Conservation (phyloP, 2,329 filamentous ascomycete species). For the Grosmannia huntii region DNA sequence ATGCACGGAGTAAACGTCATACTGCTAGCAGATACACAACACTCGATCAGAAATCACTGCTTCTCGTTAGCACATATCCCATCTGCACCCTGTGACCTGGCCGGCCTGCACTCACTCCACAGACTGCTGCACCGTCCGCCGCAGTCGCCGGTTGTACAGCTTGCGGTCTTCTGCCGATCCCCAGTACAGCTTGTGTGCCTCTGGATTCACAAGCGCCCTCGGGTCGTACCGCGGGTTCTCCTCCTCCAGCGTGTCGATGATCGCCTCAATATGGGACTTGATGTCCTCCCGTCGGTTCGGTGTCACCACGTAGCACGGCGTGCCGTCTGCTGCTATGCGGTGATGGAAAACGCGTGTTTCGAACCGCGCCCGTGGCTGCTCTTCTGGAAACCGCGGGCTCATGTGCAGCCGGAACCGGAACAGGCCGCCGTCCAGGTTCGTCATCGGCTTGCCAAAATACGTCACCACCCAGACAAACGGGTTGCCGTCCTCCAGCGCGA, state of each 20-base stretch:
- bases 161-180: slow-evolving; percentile 67
- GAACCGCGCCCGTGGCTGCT: slow-evolving; percentile 74
- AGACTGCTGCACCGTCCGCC: slow-evolving; percentile 61
- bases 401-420: slow-evolving; percentile 71
- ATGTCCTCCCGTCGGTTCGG: slow-evolving; percentile 56
- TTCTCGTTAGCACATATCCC: slow-evolving; percentile 5
- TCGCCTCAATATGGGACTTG: slow-evolving; percentile 68
- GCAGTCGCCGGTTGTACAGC: slow-evolving; percentile 67
- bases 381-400: slow-evolving; percentile 74
- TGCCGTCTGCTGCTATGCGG: slow-evolving; percentile 66
- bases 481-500: slow-evolving; percentile 67
- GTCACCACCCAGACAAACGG: slow-evolving; percentile 83
- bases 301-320: slow-evolving; percentile 67
- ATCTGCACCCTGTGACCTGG: background rate
- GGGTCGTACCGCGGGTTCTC: slow-evolving; percentile 83
- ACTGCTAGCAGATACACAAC: background rate
- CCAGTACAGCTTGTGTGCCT: slow-evolving; percentile 82
- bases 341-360: slow-evolving; percentile 80
- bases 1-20: background rate
- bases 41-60: slow-evolving; percentile 6
- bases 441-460: slow-evolving; percentile 86
- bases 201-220: slow-evolving; percentile 71
- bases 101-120: slow-evolving; percentile 37
- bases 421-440: slow-evolving; percentile 81
- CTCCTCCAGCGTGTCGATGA: slow-evolving; percentile 75